Conservation (phyloP, 345 rosid genomes). For the Gossypium herbaceum region DNA sequence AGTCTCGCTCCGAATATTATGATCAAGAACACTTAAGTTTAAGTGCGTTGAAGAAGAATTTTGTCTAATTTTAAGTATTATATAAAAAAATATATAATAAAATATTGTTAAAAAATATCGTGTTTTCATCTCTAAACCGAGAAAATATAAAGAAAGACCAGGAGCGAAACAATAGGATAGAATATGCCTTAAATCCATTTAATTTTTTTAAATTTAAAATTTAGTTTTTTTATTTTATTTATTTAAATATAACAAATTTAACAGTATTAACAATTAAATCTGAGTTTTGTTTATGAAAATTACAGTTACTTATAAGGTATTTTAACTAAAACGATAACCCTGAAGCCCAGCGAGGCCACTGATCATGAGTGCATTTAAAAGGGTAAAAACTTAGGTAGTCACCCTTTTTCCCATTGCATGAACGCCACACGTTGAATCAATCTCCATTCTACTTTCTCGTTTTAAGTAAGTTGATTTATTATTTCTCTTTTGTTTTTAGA, state of each 20-base stretch:
- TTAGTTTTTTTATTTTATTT: too few species aligned
- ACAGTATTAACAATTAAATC: rapidly evolving
- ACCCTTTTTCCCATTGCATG: neutral
- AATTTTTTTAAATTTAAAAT: too few species aligned
- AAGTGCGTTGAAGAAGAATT: rapidly evolving
- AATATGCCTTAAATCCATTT: too few species aligned
- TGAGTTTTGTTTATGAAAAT: too few species aligned
- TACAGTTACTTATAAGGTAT: too few species aligned
- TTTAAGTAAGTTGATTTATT: slow-evolving; percentile 17
- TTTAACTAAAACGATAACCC: neutral
- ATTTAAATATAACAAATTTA: too few species aligned
- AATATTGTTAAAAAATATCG: neutral
- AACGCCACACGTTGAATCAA: slow-evolving; percentile 21
- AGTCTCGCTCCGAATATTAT: too few species aligned
- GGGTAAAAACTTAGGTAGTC: neutral
- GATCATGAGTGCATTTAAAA: neutral
- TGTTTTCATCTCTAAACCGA: neutral
- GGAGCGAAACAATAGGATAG: too few species aligned
- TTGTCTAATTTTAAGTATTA: rapidly evolving
- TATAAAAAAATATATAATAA: too few species aligned
- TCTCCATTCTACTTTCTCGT: slow-evolving; percentile 18
- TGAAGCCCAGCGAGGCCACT: neutral
- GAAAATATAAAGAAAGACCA: neutral
- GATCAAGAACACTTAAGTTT: rapidly evolving
- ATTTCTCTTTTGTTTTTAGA: neutral